Base-by-base conservation (phyloP, 1,284 basidiomycete genomes). In the Cryptococcus sp. region DNA sequence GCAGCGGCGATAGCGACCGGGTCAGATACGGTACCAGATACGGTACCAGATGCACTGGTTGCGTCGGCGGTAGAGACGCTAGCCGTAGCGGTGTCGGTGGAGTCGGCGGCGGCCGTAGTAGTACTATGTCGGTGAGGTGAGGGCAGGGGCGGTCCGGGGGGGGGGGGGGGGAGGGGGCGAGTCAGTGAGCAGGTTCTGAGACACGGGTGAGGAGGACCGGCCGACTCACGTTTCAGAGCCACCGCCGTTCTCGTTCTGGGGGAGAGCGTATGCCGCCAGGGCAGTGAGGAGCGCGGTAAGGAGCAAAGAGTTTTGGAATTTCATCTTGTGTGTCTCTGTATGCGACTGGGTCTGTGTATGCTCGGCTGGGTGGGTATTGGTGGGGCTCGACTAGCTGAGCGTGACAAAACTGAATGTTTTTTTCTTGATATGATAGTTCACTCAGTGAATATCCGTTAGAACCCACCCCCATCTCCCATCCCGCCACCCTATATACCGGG, bases 221-320 rank as follows among this genome's bases (percentile, higher is more conserved):
- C 33, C 9, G n/a, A 46, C 57, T 53, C 50, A 59, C 57, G 39
- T 16, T 11, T 50, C 56, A 33, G 35, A 28, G 13, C 43, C 43
- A 20, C 50, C 48, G 23, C 57, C 57, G 28, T 59, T 59, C 57
- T 59, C 57, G 43, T 53, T 52, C 46, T 59, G 57, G 24, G 57
- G 53, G 44, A 54, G 44, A 21, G 55, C 53, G 13, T 42, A 52
- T 11, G 57, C 46, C 48, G 57, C 58, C 28, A 56, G 38, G 24
- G 56, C 55, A 37, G 54, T 52, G 28, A 62, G 46, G 28, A 62
- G 50, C 38, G 61, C 50, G 33, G 46, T 44, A 20, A 62, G 39
- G 43, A 62, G 4, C 28, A 60, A 24, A 49, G 61, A 57, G 42
- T 49, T 55, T 47, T 59, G 45, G 55, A 62, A 38, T 46, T 55